A percentile compares a stretch with the other conserved stretches of the same genome.
Conservation (phyloP, 2,329 filamentous ascomycete genomes). For the Aspergillus sp. region DNA sequence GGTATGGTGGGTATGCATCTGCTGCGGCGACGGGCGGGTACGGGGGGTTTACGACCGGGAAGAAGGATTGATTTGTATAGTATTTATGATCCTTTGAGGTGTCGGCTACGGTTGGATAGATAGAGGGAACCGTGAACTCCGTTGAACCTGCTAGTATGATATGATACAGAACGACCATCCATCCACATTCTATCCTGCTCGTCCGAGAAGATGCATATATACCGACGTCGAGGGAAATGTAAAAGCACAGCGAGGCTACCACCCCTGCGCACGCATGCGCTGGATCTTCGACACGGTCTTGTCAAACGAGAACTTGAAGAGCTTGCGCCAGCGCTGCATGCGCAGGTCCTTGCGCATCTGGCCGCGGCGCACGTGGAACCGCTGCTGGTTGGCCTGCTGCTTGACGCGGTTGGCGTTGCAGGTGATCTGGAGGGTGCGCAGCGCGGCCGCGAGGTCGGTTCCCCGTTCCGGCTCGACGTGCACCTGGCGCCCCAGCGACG, state of each 20-base stretch:
- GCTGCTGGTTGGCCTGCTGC: slow-evolving; percentile 31
- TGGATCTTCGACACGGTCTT: slow-evolving; percentile 42
- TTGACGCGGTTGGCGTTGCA: slow-evolving; percentile 34
- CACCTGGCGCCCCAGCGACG: slow-evolving; percentile 36
- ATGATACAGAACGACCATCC: neutral
- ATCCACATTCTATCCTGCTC: neutral
- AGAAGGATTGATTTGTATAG: slow-evolving; percentile 37
- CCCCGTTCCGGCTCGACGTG: slow-evolving; percentile 34
- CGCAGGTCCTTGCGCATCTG: slow-evolving; percentile 41
- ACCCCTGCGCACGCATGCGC: slow-evolving; percentile 47
- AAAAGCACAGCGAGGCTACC: slow-evolving; percentile 30
- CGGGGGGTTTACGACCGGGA: slow-evolving; percentile 40
- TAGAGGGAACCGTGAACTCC: slow-evolving; percentile 1
- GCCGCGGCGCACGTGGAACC: slow-evolving; percentile 43
- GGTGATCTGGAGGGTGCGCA: slow-evolving; percentile 26
- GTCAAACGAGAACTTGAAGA: slow-evolving; percentile 46
- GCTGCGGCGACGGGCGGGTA: slow-evolving; percentile 27
- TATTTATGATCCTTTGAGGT: slow-evolving; percentile 5
- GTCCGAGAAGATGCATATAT: neutral
- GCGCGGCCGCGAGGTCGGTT: slow-evolving; percentile 27
- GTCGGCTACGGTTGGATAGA: slow-evolving; percentile 5
- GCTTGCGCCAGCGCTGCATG: slow-evolving; percentile 40
- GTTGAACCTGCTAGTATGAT: neutral
- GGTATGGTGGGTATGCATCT: slow-evolving; percentile 39
- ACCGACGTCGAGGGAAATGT: neutral